Percentiles rank a stretch among this genome's conserved stretches.
These are phyloP conservation scores for Pseudopithomyces chartarum DNA, from an alignment of 2,329 filamentous ascomycete species.

Conservation along the genomic window DNA sequence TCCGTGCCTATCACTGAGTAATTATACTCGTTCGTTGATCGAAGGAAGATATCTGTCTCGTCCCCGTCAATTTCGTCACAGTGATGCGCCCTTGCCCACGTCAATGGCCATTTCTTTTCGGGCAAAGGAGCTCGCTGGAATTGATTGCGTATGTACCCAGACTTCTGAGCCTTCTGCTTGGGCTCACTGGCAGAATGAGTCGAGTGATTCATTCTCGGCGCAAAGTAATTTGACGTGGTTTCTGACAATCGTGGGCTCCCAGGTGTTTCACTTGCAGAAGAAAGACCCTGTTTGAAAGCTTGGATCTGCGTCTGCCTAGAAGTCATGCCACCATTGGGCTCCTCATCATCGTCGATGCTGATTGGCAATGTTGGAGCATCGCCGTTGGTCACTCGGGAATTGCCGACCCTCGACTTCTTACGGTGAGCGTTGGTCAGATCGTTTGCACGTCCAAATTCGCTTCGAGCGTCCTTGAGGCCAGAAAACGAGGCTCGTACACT, in stretches of 20 bases:
- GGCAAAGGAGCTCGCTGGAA: slow-evolving; percentile 11
- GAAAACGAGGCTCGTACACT: slow-evolving; percentile 12
- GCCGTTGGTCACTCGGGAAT: not conserved
- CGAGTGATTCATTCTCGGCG: slow-evolving; percentile 7
- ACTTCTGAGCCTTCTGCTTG: not conserved
- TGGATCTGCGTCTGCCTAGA: slow-evolving; percentile 12
- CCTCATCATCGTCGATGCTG: slow-evolving; percentile 11
- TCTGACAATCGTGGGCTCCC: not conserved
- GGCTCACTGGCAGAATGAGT: not conserved
- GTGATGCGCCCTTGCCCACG: slow-evolving; percentile 21
- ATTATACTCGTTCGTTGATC: not conserved
- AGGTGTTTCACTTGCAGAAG: not conserved
- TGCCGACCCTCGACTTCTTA: slow-evolving; percentile 17
- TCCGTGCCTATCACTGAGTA: slow-evolving; percentile 9
- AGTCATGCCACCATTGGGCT: not conserved
- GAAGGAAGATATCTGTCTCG: not conserved
- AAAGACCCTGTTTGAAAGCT: slow-evolving; percentile 20
- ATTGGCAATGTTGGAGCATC: slow-evolving; percentile 5
- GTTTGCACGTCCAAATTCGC: slow-evolving; percentile 23
- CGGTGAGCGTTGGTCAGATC: slow-evolving; percentile 12
- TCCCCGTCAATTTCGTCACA: slow-evolving; percentile 1
- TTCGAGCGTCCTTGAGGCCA: slow-evolving; percentile 9
- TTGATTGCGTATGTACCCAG: slow-evolving; percentile 15
- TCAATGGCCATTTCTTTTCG: slow-evolving; percentile 15
- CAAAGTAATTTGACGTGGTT: not conserved